Conservation (phyloP, 176 grass and related monocot species). For the Oryza longistaminata region DNA sequence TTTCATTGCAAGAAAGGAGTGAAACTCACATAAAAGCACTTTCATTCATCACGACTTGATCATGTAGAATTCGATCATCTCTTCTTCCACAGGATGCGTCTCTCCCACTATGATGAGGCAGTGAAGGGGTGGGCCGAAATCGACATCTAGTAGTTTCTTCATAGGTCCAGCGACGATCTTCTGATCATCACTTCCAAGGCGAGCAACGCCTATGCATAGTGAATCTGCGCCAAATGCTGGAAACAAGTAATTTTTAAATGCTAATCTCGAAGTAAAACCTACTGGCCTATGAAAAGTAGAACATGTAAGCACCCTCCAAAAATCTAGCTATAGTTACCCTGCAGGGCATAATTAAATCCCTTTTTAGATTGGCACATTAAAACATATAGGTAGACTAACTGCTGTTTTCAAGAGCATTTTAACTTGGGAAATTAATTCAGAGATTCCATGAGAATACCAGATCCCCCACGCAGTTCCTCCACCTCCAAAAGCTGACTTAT, state of each 20-base stretch:
- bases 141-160: slow-evolving; percentile 62
- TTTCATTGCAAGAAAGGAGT: neutral
- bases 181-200: slow-evolving; percentile 83
- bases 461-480: slow-evolving; percentile 50
- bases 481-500: slow-evolving; percentile 95
- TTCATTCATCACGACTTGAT: slow-evolving; percentile 38
- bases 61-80: slow-evolving; percentile 84
- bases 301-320: neutral
- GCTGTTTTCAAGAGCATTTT: neutral
- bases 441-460: slow-evolving; percentile 45
- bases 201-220: slow-evolving; percentile 77
- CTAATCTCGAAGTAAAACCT: neutral
- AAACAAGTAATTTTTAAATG: slow-evolving; percentile 28
- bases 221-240: slow-evolving; percentile 64
- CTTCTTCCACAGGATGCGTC: slow-evolving; percentile 83
- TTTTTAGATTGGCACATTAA: neutral
- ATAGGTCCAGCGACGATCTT: slow-evolving; percentile 83
- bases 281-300: neutral
- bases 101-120: slow-evolving; percentile 89
- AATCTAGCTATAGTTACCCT: neutral
- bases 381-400: neutral
- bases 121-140: slow-evolving; percentile 92
- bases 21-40: slow-evolving; percentile 12
- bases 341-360: neutral
- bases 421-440: neutral